Base-by-base conservation (phyloP, 108 stramenopile genomes). In the Stephanodiscus minutulus region DNA sequence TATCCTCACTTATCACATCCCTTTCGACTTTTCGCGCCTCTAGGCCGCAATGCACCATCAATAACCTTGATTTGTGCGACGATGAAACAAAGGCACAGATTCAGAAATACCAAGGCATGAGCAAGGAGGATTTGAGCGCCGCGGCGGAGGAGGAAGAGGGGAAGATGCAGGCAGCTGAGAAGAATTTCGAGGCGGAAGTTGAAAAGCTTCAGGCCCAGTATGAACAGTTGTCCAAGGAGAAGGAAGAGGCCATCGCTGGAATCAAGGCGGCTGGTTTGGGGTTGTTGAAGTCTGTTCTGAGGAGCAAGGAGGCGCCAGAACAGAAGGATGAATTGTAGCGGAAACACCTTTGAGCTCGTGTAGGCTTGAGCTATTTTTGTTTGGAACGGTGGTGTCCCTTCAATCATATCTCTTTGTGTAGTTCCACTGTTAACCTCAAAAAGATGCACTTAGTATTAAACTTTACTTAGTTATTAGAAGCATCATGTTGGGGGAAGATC, bases 251-350 rank as follows among this genome's bases (percentile, higher is more conserved):
- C 17, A 70, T 89, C 27, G 88, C 67, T 49, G 85, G 68, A 21
- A 80, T 96, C 60, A 93, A 93, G 88, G 70, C 58, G 21, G 73
- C 85, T 50, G 95, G 95, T 18, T 84, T 96, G 61, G 87, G 88
- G 10, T 77, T 96, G 67, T 88, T 93, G 91, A 93, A 93, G 84
- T 62, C 82, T 48, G 92, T 93, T n/a, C 44, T 77, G 49, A 88
- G 87, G 86, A 85, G 78, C 56, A 73, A 86, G 66, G 76, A 73
- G 68, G 72, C 44, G 12, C 70, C 85, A 64, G 82, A 39, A 33
- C 73, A 56, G 10, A 87, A 74, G 46, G 87, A 88, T 66, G 88
- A 92, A 64, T 68, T 92, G 56, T 89, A 85, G 85, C 39, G 41
- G 53, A 52, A 29, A 4, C 31, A 5, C 31, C 31, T 4, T 33